A percentile compares a stretch with the other conserved stretches of the same genome.
Conservation (phyloP, 192 early-diverging fungal genomes). For the Gryganskiella cystojenkinii region DNA sequence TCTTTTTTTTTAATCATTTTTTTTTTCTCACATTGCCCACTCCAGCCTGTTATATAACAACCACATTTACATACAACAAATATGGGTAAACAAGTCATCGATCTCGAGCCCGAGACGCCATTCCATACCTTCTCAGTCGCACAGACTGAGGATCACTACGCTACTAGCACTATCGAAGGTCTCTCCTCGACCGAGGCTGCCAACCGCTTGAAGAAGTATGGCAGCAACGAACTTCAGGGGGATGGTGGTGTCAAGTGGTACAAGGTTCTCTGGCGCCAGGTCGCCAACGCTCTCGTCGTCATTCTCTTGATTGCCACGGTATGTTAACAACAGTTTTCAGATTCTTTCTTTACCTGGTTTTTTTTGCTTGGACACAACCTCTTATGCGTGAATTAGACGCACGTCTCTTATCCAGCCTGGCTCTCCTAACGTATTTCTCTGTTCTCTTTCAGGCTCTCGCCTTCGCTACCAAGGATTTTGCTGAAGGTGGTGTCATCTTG, state of each 20-base stretch:
- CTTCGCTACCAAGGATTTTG: slow-evolving; percentile 72
- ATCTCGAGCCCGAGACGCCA: slow-evolving; percentile 10
- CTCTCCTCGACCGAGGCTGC: slow-evolving; percentile 8
- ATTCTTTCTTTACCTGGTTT: too few species aligned
- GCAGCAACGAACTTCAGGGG: slow-evolving; percentile 74
- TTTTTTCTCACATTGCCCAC: neutral
- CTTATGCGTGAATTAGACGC: too few species aligned
- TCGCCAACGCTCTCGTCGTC: slow-evolving; percentile 73
- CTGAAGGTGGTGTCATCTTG: slow-evolving; percentile 79
- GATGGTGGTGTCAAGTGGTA: slow-evolving; percentile 69
- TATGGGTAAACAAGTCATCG: slow-evolving; percentile 11
- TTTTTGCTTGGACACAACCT: neutral
- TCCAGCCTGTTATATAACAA: neutral
- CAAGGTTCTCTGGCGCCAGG: slow-evolving; percentile 69
- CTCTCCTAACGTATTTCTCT: neutral
- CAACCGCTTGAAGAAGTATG: slow-evolving; percentile 27
- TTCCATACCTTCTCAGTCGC: slow-evolving; percentile 10
- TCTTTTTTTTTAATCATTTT: neutral
- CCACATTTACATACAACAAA: neutral
- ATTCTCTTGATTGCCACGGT: slow-evolving; percentile 71
- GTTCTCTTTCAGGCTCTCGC: slow-evolving; percentile 49
- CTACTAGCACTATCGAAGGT: slow-evolving; percentile 5
- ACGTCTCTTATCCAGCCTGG: too few species aligned
- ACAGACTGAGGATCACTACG: slow-evolving; percentile 2
- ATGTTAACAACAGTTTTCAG: neutral